These are phyloP conservation scores for Alternaria tenuissima DNA, from an alignment of 2,329 filamentous ascomycete species.

Conservation along the genomic window DNA sequence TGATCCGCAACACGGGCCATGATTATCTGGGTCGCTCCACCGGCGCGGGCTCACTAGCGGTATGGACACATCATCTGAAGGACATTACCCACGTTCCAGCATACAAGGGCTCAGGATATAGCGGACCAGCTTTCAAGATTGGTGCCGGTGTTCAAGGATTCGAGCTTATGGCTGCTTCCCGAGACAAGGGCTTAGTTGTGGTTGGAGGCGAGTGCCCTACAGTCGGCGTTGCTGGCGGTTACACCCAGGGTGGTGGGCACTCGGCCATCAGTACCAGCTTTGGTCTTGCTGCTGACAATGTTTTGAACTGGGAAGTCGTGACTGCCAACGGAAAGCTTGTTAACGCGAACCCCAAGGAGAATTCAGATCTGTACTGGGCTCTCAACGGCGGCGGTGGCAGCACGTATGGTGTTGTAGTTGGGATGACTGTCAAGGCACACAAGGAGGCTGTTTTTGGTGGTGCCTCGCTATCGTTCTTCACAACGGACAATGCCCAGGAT, in stretches of 20 bases:
- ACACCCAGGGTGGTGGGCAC: conserved; percentile 58
- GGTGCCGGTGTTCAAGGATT: conserved; percentile 38
- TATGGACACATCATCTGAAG: conserved; percentile 36
- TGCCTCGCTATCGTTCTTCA: conserved; percentile 22
- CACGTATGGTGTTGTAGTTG: conserved; percentile 37
- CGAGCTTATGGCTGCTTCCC: conserved; percentile 31
- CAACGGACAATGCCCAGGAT: conserved; percentile 19
- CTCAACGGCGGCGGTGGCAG: conserved; percentile 38
- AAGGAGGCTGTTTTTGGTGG: conserved; percentile 27
- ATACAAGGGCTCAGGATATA: conserved; percentile 22
- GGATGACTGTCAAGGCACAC: conserved; percentile 32
- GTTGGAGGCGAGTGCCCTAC: conserved; percentile 45
- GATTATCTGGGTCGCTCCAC: conserved; percentile 36
- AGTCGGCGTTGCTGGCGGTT: conserved; percentile 56
- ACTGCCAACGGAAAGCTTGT: conserved; percentile 31
- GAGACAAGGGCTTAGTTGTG: conserved; percentile 26
- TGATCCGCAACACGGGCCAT: conserved; percentile 43
- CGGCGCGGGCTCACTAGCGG: conserved; percentile 22
- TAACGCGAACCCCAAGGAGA: conserved; percentile 23
- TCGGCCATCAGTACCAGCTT: conserved; percentile 59
- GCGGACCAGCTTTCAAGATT: conserved; percentile 30
- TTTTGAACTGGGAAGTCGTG: conserved; percentile 32
- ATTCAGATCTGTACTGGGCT: conserved; percentile 41
- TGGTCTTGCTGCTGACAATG: conserved; percentile 39
- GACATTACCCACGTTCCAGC: conserved; percentile 22